Base-by-base conservation (phyloP, 208 protist genomes). In the Leishmania gerbilli region DNA sequence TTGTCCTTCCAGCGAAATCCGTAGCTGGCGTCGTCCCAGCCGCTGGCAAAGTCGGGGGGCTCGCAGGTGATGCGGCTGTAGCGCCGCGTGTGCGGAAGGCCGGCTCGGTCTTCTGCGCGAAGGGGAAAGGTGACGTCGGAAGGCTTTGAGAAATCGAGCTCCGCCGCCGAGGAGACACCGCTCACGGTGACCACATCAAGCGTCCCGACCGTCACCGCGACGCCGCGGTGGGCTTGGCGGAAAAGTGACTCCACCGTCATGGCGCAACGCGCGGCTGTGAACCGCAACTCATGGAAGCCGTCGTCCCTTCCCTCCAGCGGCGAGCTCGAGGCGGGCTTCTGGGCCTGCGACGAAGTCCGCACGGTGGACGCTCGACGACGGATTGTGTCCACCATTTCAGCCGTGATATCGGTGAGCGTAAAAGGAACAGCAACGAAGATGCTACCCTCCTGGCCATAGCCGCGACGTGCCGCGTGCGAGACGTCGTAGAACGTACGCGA, bases 1-100 rank as follows among this genome's bases (percentile, higher is more conserved):
- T 95, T 92, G 79, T 95, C 91, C 65, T 78, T 88, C 79, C 82
- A 89, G 67, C 75, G 81, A 77, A 91, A 95, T 8, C 79, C 84
- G 45, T 83, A 84, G 55, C 75, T 71, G 45, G 88, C 84, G 58
- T 89, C 81, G 8, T 69, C 75, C 74, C 65, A 71, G n/a, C 69
- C 77, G 40, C 78, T 77, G n/a, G 56, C 34, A 42, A 89, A 87
- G 69, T 79, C 79, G 3, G 79, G 76, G 31, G 88, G 86, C 34
- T 81, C 79, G 72, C 88, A 91, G 42, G 79, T 78, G 40, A 90
- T 56, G 53, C 77, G 78, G 56, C 65, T 79, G 74, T 87, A 83
- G 21, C 75, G 83, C 17, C 79, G 78, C 34, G 6, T 6, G 15
- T 40, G 69, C 64, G 56, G 34, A 2, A 56, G 27, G 4, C 56